phyloP scores from a whole-genome alignment of 441 rosid genomes.

The Populus hybrid region DNA sequence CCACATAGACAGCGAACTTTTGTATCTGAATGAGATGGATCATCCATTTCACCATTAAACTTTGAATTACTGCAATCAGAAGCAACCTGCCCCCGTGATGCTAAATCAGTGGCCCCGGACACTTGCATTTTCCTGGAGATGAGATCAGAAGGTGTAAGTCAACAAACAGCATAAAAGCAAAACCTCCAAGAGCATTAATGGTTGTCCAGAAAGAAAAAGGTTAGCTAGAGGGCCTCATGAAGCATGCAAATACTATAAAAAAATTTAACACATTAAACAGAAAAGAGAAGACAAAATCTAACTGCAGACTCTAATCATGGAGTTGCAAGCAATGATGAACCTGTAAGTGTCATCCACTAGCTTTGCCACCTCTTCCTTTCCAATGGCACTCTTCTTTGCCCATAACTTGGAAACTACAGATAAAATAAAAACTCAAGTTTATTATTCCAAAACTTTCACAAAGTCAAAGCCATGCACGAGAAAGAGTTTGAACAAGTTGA shows the following conservation, averaged over 20 bases:
- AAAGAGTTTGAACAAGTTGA: background rate
- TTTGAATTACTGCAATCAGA: constrained; percentile 62
- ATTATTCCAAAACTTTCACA: constrained; percentile 5
- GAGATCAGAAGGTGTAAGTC: constrained; percentile 18
- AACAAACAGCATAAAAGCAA: constrained; percentile 14
- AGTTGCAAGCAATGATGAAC: constrained; percentile 26
- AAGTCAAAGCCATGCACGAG: background rate
- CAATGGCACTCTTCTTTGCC: constrained; percentile 61
- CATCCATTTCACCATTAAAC: constrained; percentile 68
- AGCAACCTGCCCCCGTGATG: constrained; percentile 71
- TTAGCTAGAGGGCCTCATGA: background rate
- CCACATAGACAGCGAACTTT: constrained; percentile 97
- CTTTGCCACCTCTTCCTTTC: constrained; percentile 87
- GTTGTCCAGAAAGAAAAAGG: background rate
- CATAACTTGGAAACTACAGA: constrained; percentile 55
- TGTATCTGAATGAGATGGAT: constrained; percentile 42
- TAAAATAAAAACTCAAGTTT: background rate
- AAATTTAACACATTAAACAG: background rate
- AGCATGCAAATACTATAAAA: background rate
- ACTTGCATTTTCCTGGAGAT: constrained; percentile 84
- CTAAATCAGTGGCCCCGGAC: constrained; percentile 84
- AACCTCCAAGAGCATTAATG: background rate
- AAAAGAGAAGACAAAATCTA: background rate
- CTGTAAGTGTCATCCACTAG: constrained; percentile 89
- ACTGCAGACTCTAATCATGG: background rate